phyloP scores from a whole-genome alignment of 2,329 filamentous ascomycete species.

The Aureobasidium subglaciale region DNA sequence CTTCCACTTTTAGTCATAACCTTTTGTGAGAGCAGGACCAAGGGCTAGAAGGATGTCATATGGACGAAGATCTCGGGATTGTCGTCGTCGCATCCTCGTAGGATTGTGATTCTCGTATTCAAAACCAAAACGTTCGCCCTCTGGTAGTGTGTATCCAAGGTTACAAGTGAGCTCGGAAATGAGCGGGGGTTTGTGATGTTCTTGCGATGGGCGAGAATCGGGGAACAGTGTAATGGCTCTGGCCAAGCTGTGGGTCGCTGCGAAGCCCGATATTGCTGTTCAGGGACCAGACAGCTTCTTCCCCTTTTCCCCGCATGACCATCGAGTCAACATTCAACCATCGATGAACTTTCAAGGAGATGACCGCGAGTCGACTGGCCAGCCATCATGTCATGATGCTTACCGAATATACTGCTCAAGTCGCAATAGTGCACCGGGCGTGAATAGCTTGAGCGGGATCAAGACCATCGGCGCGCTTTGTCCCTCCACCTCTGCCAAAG shows the following conservation, averaged over 20 bases:
- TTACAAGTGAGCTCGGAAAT: conserved; percentile 4
- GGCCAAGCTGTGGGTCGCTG: not conserved
- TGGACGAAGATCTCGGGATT: not conserved
- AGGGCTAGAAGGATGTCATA: not conserved
- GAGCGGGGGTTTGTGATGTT: not conserved
- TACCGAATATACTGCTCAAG: not conserved
- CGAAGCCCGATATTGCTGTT: not conserved
- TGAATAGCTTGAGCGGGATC: not conserved
- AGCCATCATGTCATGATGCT: conserved; percentile 1
- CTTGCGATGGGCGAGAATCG: not conserved
- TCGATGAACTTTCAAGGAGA: not conserved
- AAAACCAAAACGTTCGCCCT: not conserved
- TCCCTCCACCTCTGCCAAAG: not conserved
- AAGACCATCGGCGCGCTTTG: not conserved
- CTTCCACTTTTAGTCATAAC: not conserved
- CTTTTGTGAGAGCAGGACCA: not conserved
- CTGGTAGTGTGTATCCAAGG: not conserved
- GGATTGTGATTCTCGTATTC: not conserved
- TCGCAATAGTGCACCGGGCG: conserved; percentile 4
- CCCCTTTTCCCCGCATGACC: conserved; percentile 11
- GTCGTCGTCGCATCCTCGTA: not conserved
- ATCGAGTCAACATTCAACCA: not conserved
- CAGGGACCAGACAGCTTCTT: not conserved
- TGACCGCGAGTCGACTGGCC: not conserved
- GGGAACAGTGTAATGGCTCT: not conserved